Percentiles rank a stretch among this genome's conserved stretches.
phyloP scores from a whole-genome alignment of 768 basidiomycete species.

The Amylocystis lapponica region DNA sequence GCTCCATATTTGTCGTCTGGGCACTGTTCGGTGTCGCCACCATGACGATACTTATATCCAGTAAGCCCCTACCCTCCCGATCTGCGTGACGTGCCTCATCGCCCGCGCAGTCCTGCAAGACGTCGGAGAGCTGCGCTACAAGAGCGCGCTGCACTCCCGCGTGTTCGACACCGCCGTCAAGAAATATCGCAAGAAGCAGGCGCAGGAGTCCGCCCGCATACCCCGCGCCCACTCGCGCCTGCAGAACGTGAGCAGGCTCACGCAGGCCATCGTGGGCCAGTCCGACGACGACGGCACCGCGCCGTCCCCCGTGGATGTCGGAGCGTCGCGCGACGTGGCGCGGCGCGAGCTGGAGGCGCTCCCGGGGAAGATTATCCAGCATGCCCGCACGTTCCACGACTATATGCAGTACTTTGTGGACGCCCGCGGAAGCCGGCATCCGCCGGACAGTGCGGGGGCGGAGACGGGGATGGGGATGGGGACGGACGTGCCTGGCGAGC shows the following conservation, averaged over 20 bases:
- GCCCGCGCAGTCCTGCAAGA: slow-evolving; percentile 55
- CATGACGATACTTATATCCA: slow-evolving; percentile 70
- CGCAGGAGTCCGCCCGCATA: slow-evolving; percentile 4
- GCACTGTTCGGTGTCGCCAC: slow-evolving; percentile 70
- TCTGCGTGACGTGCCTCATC: neutral
- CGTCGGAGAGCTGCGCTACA: slow-evolving; percentile 61
- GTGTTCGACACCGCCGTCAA: slow-evolving; percentile 42
- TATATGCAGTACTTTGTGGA: slow-evolving; percentile 33
- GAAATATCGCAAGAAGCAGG: slow-evolving; percentile 29
- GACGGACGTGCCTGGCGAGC: slow-evolving; percentile 17
- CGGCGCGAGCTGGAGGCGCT: slow-evolving; percentile 32
- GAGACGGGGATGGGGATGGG: slow-evolving; percentile 6
- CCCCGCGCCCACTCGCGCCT: neutral
- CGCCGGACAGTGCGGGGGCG: slow-evolving; percentile 1
- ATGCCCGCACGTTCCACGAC: slow-evolving; percentile 34
- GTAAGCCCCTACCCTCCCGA: slow-evolving; percentile 31
- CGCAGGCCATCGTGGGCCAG: no score
- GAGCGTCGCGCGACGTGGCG: no score
- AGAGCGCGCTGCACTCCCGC: slow-evolving; percentile 43
- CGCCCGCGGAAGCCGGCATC: neutral
- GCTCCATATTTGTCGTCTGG: slow-evolving; percentile 76
- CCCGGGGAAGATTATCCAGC: slow-evolving; percentile 32
- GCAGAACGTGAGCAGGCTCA: slow-evolving; percentile 3
- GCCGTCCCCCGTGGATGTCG: no score
- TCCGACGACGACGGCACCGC: no score